These are phyloP conservation scores for Plantago elongata DNA, from an alignment of 257 asterid species.

Conservation along the genomic window DNA sequence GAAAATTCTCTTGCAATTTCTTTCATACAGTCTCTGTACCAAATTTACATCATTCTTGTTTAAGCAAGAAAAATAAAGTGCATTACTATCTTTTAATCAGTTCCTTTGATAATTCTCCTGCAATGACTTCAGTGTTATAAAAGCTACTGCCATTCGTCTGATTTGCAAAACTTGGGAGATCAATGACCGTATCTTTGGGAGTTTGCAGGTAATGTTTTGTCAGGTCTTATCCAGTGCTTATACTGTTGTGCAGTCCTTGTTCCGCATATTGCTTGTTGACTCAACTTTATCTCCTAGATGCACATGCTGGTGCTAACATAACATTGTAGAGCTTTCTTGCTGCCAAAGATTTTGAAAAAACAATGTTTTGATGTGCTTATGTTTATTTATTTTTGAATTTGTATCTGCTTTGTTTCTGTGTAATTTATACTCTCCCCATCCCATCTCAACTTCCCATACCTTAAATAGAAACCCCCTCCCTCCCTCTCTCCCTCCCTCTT, in stretches of 20 bases:
- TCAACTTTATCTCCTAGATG: background rate
- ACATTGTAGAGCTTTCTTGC: background rate
- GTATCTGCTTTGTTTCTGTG: no score
- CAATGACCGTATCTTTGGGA: slow-evolving; percentile 82
- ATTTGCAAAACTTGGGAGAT: slow-evolving; percentile 93
- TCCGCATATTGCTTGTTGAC: slow-evolving; percentile 18
- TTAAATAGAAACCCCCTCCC: no score
- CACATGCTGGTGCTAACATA: background rate
- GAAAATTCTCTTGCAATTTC: slow-evolving; percentile 9
- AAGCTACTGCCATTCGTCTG: slow-evolving; percentile 82
- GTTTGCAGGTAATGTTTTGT: slow-evolving; percentile 70
- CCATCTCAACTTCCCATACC: no score
- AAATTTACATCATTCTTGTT: slow-evolving; percentile 4
- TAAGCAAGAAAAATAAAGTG: background rate
- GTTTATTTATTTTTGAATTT: no score
- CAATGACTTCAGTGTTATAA: slow-evolving; percentile 45
- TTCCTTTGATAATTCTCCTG: slow-evolving; percentile 5
- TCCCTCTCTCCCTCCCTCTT: no score
- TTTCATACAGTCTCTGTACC: slow-evolving; percentile 6
- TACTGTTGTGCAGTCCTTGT: slow-evolving; percentile 1
- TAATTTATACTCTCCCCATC: no score
- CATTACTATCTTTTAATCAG: background rate
- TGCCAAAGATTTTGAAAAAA: background rate
- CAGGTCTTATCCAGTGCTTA: slow-evolving; percentile 8
- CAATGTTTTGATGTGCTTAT: background rate